Percentiles rank a stretch among this genome's conserved stretches.
Conservation (phyloP, 1,284 basidiomycete genomes). For the Rhizoctonia solani region DNA sequence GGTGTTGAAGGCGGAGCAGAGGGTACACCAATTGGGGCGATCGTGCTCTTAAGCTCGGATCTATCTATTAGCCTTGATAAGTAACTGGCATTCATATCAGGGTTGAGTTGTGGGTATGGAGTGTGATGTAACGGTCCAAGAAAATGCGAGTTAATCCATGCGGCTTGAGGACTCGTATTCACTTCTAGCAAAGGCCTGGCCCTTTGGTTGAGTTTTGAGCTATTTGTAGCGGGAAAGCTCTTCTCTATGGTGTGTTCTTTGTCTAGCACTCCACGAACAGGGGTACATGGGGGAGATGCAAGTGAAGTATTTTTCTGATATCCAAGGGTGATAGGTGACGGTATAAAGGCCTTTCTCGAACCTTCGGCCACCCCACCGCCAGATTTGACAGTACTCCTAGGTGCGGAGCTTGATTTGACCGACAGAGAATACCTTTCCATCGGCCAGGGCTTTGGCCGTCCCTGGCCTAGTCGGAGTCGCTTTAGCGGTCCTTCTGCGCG, state of each 20-base stretch:
- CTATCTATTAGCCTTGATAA: background rate
- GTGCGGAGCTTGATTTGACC: background rate
- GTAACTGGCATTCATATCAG: background rate
- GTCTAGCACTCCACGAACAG: background rate
- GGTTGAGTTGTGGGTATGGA: constrained; percentile 7
- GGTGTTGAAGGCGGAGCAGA: constrained; percentile 4
- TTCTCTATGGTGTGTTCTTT: background rate
- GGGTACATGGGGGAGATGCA: no score
- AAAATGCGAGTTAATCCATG: background rate
- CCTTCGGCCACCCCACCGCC: no score
- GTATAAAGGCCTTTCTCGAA: no score
- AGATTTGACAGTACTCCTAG: background rate
- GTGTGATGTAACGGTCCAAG: background rate
- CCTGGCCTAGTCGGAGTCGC: background rate
- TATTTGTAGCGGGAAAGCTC: background rate
- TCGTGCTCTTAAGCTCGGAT: background rate
- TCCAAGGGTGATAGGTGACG: no score
- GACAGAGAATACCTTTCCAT: background rate
- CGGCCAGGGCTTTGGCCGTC: no score
- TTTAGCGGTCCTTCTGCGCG: background rate
- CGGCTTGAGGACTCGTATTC: background rate
- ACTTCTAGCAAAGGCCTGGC: background rate
- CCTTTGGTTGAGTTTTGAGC: background rate
- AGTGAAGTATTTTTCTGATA: no score
- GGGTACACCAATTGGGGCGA: constrained; percentile 5